Conservation (phyloP, 768 basidiomycete genomes). For the Tubosaeta brunneosetosa region DNA sequence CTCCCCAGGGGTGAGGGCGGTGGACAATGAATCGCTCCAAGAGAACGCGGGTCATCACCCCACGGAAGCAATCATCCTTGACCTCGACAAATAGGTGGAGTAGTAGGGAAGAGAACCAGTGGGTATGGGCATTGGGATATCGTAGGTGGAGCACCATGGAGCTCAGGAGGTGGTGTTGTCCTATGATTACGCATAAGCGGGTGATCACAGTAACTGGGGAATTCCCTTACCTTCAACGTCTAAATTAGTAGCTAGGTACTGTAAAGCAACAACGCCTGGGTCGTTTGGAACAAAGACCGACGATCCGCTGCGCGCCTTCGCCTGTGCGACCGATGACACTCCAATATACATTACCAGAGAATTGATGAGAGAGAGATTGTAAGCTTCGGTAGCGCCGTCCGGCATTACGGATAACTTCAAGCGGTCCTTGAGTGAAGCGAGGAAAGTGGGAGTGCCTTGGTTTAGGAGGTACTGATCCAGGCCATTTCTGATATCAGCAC, state of each 20-base stretch:
- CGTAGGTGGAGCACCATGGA: constrained; percentile 93
- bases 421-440: constrained; percentile 74
- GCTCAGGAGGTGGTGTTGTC: constrained; percentile 91
- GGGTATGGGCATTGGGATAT: constrained; percentile 97
- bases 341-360: constrained; percentile 95
- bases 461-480: constrained; percentile 85
- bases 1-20: constrained; percentile 96
- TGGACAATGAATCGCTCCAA: constrained; percentile 92
- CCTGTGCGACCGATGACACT: constrained; percentile 86
- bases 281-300: constrained; percentile 77
- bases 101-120: constrained; percentile 93
- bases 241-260: constrained; percentile 76
- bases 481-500: constrained; percentile 68
- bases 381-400: constrained; percentile 52
- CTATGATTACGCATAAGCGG: constrained; percentile 37
- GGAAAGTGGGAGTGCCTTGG: constrained; percentile 67
- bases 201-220: not conserved
- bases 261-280: constrained; percentile 79
- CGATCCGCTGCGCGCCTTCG: constrained; percentile 78
- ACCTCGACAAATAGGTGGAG: constrained; percentile 83
- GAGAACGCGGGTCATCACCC: constrained; percentile 83
- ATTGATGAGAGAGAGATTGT: constrained; percentile 89
- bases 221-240: constrained; percentile 82
- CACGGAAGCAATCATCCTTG: constrained; percentile 70
- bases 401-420: constrained; percentile 49